phyloP scores from a whole-genome alignment of 768 basidiomycete genomes.

The Exsudoporus frostii region DNA sequence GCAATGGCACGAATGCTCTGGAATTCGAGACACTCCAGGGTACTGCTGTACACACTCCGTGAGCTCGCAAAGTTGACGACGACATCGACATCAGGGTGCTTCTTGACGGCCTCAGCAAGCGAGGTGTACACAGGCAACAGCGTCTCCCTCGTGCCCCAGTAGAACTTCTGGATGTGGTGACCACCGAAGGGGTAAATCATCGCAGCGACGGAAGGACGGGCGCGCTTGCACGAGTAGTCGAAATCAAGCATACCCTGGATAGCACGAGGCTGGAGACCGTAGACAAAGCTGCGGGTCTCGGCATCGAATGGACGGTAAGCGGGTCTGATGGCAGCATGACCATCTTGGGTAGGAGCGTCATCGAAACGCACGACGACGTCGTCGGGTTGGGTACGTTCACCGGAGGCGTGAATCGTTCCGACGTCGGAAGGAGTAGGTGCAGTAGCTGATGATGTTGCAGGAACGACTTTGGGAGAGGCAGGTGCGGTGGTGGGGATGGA shows the following conservation, averaged over 20 bases:
- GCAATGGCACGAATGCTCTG: slow-evolving; percentile 57
- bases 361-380: slow-evolving; percentile 94
- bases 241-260: slow-evolving; percentile 99
- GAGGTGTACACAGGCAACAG: slow-evolving; percentile 96
- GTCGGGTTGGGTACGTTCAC: slow-evolving; percentile 76
- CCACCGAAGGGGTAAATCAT: slow-evolving; percentile 99
- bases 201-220: slow-evolving; percentile 89
- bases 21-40: slow-evolving; percentile 80
- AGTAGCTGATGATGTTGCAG: slow-evolving; percentile 26
- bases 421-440: slow-evolving; percentile 46
- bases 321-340: slow-evolving; percentile 53
- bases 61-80: slow-evolving; percentile 97
- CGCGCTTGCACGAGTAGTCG: slow-evolving; percentile 95
- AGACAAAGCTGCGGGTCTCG: slow-evolving; percentile 93
- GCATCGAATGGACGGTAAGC: slow-evolving; percentile 91
- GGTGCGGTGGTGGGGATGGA: slow-evolving; percentile 49
- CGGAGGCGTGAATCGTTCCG: slow-evolving; percentile 73
- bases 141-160: slow-evolving; percentile 99
- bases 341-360: slow-evolving; percentile 24
- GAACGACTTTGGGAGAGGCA: slow-evolving; percentile 33
- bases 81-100: slow-evolving; percentile 95
- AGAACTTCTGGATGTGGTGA: slow-evolving; percentile 99
- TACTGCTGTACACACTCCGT: slow-evolving; percentile 91
- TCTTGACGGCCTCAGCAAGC: slow-evolving; percentile 84
- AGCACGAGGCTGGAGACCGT: slow-evolving; percentile 97